Evolutionary conservation across 345 rosid species (phyloP).

Genomic region (Gossypium raimondii): DNA sequence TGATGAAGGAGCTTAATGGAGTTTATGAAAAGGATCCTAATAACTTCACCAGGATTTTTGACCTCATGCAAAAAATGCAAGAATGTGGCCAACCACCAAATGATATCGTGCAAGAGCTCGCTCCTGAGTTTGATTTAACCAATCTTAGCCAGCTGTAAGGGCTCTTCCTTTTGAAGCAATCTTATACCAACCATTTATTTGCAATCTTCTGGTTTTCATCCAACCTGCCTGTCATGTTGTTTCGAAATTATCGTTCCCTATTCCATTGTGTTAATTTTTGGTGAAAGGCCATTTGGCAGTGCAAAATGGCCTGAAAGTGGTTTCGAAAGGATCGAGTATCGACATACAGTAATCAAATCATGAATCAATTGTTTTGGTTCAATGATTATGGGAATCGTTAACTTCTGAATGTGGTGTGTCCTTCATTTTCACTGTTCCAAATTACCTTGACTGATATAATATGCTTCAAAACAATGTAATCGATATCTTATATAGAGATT

Average conservation of each 20-base stretch:
- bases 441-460: not conserved
- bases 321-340: not conserved
- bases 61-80: slow-evolving; percentile 99
- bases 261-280: not conserved
- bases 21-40: slow-evolving; percentile 81
- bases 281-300: not conserved
- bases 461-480: not conserved
- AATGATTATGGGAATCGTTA: not conserved
- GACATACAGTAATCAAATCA: not conserved
- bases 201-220: not conserved
- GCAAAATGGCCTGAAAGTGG: not conserved
- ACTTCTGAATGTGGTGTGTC: not conserved
- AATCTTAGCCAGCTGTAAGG: slow-evolving; percentile 83
- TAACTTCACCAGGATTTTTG: slow-evolving; percentile 71
- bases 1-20: slow-evolving; percentile 69
- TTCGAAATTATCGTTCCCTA: not conserved
- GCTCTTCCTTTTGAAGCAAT: slow-evolving; percentile 14
- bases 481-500: not conserved
- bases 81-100: slow-evolving; percentile 98
- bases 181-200: not conserved
- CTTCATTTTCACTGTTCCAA: not conserved
- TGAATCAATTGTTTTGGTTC: not conserved
- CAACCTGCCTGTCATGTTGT: not conserved
- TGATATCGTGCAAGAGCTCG: slow-evolving; percentile 85
- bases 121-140: slow-evolving; percentile 79